Evolutionary conservation across 495 filamentous ascomycete genomes (phyloP).

Genomic region (Neurospora tetraspora): DNA sequence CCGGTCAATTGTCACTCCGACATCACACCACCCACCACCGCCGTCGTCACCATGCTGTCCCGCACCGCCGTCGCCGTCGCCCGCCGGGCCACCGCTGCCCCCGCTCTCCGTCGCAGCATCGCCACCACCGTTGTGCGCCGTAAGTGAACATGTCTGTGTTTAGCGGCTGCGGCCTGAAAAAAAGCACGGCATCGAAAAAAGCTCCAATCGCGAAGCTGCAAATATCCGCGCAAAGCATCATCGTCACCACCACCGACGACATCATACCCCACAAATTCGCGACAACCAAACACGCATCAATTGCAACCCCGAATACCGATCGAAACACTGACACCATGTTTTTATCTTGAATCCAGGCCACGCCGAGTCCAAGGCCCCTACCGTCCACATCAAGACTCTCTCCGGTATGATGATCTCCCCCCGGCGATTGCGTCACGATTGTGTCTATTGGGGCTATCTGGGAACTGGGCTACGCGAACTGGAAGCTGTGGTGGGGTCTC

Average conservation of each 20-base stretch:
- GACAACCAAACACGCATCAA: neutral
- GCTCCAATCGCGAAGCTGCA: conserved; percentile 2
- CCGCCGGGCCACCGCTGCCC: conserved; percentile 55
- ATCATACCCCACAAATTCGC: neutral
- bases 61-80: conserved; percentile 65
- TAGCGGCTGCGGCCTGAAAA: conserved; percentile 1
- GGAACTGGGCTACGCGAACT: neutral
- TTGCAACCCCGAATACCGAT: neutral
- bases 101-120: conserved; percentile 49
- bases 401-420: conserved; percentile 16
- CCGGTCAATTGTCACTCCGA: conserved; percentile 8
- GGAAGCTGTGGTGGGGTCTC: neutral
- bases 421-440: neutral
- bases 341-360: conserved; percentile 9
- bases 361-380: conserved; percentile 12
- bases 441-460: conserved; percentile 7
- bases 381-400: conserved; percentile 17
- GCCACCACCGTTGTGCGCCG: conserved; percentile 47
- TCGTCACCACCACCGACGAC: neutral
- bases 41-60: conserved; percentile 57
- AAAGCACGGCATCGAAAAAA: conserved; percentile 2
- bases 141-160: conserved; percentile 27
- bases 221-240: conserved; percentile 13
- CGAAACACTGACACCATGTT: conserved; percentile 1
- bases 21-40: conserved; percentile 4